Conservation (phyloP, 2,329 filamentous ascomycete genomes). For the Pyrenochaeta sp. region DNA sequence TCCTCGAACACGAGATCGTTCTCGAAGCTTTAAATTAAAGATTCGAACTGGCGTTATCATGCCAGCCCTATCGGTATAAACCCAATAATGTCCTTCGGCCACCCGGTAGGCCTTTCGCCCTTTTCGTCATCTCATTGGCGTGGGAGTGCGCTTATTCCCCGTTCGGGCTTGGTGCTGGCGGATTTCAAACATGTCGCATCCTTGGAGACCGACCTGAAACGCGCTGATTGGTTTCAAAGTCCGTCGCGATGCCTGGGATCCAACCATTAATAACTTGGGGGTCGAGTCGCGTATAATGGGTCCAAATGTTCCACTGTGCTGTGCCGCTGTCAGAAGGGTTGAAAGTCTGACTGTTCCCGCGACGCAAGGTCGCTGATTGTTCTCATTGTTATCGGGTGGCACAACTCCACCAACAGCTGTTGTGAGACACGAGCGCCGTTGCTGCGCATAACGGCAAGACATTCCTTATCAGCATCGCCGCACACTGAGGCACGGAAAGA, state of each 20-base stretch:
- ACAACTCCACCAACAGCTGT: conserved; percentile 2
- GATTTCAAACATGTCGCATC: conserved; percentile 10
- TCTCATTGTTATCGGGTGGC: not conserved
- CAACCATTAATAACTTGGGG: conserved; percentile 5
- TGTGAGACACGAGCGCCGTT: not conserved
- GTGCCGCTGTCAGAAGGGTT: not conserved
- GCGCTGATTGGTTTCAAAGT: conserved; percentile 9
- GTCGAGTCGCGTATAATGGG: conserved; percentile 3
- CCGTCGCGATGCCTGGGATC: not conserved
- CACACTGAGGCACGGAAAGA: not conserved
- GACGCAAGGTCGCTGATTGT: not conserved
- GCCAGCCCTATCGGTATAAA: conserved; percentile 1
- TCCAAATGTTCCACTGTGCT: conserved; percentile 5
- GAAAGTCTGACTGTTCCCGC: conserved; percentile 1
- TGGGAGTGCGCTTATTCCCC: not conserved
- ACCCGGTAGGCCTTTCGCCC: not conserved
- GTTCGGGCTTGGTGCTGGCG: not conserved
- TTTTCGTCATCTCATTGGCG: not conserved
- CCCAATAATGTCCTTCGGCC: not conserved
- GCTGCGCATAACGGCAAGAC: not conserved
- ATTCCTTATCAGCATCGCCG: not conserved
- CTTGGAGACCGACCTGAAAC: conserved; percentile 10
- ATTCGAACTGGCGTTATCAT: not conserved
- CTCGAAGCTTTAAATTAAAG: conserved; percentile 1
- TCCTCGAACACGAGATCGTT: not conserved